A percentile compares a stretch with the other conserved stretches of the same genome.
These are phyloP conservation scores for Arthrobotrys sphaeroides DNA, from an alignment of 2,329 filamentous ascomycete species.

Conservation along the genomic window DNA sequence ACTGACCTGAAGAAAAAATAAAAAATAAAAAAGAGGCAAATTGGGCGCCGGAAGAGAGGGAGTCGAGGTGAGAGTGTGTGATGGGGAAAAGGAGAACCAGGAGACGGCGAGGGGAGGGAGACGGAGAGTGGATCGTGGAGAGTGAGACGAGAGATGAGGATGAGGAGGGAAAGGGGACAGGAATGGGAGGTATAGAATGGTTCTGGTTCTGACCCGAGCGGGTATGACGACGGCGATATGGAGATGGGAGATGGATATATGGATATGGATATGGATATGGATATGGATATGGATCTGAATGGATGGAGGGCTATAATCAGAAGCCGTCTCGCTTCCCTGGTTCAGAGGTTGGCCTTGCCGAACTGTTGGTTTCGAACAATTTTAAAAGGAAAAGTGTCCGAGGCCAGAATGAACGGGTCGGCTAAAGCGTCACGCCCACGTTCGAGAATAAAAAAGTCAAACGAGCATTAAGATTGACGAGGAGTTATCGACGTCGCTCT, in stretches of 20 bases:
- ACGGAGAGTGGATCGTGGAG: conserved; percentile 34
- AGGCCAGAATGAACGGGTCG: conserved; percentile 53
- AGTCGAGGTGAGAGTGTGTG: conserved; percentile 8
- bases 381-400: conserved; percentile 54
- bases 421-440: conserved; percentile 43
- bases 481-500: conserved; percentile 5
- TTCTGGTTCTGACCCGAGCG: conserved; percentile 18
- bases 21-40: conserved; percentile 8
- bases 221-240: conserved; percentile 45
- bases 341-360: conserved; percentile 52
- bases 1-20: background rate
- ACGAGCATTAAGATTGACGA: conserved; percentile 3
- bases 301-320: conserved; percentile 34
- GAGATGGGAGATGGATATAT: too few relatives aligned
- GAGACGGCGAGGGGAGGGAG: conserved; percentile 9
- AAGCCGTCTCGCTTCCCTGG: conserved; percentile 52
- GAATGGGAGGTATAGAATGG: conserved; percentile 37
- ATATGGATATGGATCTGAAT: conserved; percentile 48
- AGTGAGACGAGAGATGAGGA: conserved; percentile 30
- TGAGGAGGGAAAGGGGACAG: conserved; percentile 15
- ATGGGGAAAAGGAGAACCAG: conserved; percentile 13
- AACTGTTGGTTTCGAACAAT: conserved; percentile 53
- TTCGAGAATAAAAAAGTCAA: conserved; percentile 29
- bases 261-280: too few relatives aligned
- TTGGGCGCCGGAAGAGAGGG: background rate